These are phyloP conservation scores for Parathielavia appendiculata DNA, from an alignment of 495 filamentous ascomycete genomes.

Conservation along the genomic window DNA sequence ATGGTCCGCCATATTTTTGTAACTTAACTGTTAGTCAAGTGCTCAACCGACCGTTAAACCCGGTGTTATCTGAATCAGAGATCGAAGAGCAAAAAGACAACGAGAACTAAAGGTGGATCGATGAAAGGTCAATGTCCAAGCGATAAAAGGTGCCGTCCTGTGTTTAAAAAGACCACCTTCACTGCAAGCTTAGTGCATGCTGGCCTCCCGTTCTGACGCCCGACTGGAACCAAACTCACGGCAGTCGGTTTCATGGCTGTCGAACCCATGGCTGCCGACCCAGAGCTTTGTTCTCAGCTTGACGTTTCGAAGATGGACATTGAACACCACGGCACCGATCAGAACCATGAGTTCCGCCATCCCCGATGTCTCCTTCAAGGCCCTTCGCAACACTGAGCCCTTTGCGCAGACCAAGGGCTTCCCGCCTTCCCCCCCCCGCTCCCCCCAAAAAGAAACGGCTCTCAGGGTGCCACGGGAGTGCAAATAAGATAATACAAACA, in stretches of 20 bases:
- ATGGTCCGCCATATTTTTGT: neutral
- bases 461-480: neutral
- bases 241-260: no score
- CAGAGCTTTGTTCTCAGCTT: no score
- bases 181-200: neutral
- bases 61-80: neutral
- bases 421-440: no score
- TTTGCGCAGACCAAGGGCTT: neutral
- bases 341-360: no score
- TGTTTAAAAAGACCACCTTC: neutral
- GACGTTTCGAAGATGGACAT: no score
- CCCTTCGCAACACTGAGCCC: neutral
- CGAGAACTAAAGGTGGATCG: neutral
- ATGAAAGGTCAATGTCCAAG: neutral
- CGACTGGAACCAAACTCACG: no score
- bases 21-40: neutral
- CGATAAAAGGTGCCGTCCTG: neutral
- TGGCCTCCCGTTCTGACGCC: neutral
- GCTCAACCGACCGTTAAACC: neutral
- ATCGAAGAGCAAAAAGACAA: neutral
- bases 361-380: no score
- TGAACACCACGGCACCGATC: neutral
- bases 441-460: no score
- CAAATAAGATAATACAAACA: neutral
- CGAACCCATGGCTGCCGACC: no score